Evolutionary conservation across 805 yeast genomes (phyloP).

Genomic region (Candida nanaspora): DNA sequence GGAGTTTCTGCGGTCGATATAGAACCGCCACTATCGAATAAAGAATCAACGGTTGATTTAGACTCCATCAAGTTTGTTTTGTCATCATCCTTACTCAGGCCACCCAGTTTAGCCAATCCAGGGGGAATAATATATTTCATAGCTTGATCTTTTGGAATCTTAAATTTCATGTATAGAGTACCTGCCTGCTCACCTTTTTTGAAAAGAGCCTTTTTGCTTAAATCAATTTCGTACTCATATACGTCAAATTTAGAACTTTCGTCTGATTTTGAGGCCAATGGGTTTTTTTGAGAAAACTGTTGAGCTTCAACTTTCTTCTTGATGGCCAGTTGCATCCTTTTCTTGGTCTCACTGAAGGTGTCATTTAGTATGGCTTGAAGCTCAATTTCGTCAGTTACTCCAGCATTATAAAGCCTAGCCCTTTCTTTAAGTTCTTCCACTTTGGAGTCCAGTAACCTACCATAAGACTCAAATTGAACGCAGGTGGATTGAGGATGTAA

Average conservation of each 20-base stretch:
- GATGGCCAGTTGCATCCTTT: background rate
- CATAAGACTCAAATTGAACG: conserved; percentile 7
- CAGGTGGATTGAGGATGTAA: conserved; percentile 2
- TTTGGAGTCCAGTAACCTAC: conserved; percentile 1
- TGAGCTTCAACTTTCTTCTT: background rate
- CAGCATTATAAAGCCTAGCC: conserved; percentile 4
- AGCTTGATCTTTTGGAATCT: background rate
- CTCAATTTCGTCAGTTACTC: conserved; percentile 3
- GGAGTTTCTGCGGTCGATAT: background rate
- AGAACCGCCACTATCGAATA: background rate
- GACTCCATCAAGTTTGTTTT: background rate
- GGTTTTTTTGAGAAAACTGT: background rate
- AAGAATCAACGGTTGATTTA: background rate
- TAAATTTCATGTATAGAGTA: background rate
- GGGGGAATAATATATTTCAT: background rate
- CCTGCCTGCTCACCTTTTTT: background rate
- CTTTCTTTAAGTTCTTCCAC: conserved; percentile 6
- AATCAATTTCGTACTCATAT: background rate
- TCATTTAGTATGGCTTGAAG: background rate
- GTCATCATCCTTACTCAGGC: background rate
- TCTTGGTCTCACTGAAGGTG: background rate
- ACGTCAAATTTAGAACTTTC: too few relatives aligned
- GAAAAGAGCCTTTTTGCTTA: background rate
- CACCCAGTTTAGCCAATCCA: background rate
- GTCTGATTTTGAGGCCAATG: too few relatives aligned